Base-by-base conservation (phyloP, 352 stramenopile genomes). In the Phytophthora capsici region DNA sequence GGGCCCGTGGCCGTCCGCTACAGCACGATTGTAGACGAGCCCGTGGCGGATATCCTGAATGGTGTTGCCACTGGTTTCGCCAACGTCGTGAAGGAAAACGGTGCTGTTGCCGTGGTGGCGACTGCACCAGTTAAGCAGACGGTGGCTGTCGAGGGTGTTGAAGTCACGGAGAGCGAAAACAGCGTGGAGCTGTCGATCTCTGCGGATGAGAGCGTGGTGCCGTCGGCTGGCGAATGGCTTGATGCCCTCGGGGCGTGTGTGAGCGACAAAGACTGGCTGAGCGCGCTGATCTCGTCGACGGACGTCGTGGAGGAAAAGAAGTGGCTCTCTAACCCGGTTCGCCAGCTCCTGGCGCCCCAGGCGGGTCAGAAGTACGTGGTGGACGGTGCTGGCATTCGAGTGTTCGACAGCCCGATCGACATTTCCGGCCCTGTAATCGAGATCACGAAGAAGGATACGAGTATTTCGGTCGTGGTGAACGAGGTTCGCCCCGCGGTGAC, bases 1-100 rank as follows among this genome's bases (percentile, higher is more conserved):
- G 89, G 88, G 6, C 88, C 89, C 1, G 71, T 95, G 6, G 85
- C 89, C 34, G 89, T 94, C 32, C 80, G 84, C 25, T 93, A 93
- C 74, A 93, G 83, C 61, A 94, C 73, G 1, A 59, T 80, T 8
- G 73, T 76, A 28, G 72, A 95, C 48, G 89, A 97, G 47, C 88
- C 89, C 10, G 88, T 94, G 0, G 85, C 66, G 4, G 76, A 92
- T 16, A 96, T 97, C 52, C 75, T 97, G 17, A 68, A 61, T 4
- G 77, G 64, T 14, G 95, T 96, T 44, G 69, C 69, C 19, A 49
- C 75, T 6, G 88, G 85, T 7, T 89, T 95, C 30, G 47, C 54
- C 9, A 68, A 84, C 13, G 63, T 90, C 22, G 79, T 84, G 19
- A 67, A 69, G 44, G 32, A 67, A 25, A 66, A 60, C 32, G 66